Conservation (phyloP, 257 asterid species). For the Solanum paucissectum region DNA sequence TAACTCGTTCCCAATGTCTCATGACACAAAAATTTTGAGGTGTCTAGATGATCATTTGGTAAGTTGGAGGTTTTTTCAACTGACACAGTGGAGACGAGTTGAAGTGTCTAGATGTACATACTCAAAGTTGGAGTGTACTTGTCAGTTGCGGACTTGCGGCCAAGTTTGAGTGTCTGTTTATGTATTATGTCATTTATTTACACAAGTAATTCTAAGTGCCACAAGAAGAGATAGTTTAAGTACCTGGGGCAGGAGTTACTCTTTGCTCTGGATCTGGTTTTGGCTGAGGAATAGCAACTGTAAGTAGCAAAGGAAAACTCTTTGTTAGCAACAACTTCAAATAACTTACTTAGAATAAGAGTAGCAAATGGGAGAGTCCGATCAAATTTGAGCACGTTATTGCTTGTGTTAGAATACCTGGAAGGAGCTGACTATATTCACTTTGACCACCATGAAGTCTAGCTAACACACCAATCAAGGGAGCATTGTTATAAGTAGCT, state of each 20-base stretch:
- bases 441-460: conserved; percentile 65
- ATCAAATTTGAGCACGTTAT: not conserved
- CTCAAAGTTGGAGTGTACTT: not conserved
- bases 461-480: conserved; percentile 71
- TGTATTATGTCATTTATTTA: not conserved
- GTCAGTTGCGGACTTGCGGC: not conserved
- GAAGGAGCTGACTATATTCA: conserved; percentile 78
- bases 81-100: not conserved
- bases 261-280: conserved; percentile 34
- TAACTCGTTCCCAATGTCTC: not conserved
- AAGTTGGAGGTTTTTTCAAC: not conserved
- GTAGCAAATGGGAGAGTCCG: not conserved
- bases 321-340: conserved; percentile 25
- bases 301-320: not conserved
- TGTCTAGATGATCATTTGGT: not conserved
- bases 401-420: conserved; percentile 27
- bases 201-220: not conserved
- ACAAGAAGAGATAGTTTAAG: not conserved
- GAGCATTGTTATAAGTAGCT: conserved; percentile 95
- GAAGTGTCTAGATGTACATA: not conserved
- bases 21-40: not conserved
- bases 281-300: not conserved
- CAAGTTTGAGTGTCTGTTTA: not conserved
- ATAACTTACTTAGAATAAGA: not conserved
- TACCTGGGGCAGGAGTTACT: conserved; percentile 50